Evolutionary conservation across 202 grass and related monocot species (phyloP).

Genomic region (Zoysia matrella): DNA sequence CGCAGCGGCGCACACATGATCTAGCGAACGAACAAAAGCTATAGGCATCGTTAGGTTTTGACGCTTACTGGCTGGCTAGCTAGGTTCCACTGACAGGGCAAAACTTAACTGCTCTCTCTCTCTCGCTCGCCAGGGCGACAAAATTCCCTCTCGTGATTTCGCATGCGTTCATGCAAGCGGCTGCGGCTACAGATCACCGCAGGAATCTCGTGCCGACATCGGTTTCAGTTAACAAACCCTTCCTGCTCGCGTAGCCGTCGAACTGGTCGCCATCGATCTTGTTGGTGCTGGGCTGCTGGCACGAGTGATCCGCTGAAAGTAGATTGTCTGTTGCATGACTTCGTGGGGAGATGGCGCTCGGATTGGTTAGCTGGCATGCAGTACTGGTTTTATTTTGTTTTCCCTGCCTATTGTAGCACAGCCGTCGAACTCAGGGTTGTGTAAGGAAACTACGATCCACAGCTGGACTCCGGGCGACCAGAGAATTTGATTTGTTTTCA

Average conservation of each 20-base stretch:
- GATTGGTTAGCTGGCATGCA: conserved; percentile 38
- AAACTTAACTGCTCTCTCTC: background rate
- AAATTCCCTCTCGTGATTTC: conserved; percentile 36
- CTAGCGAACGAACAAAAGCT: too few relatives aligned
- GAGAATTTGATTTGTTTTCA: background rate
- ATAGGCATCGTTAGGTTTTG: too few relatives aligned
- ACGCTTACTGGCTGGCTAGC: too few relatives aligned
- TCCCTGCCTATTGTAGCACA: background rate
- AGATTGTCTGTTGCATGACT: conserved; percentile 42
- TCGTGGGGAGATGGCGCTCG: background rate
- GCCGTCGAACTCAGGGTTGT: background rate
- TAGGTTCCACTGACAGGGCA: background rate
- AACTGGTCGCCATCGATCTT: background rate
- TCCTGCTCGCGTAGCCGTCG: background rate
- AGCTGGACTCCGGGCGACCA: background rate
- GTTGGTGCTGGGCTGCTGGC: background rate
- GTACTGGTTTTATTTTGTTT: background rate
- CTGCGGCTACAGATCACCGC: background rate
- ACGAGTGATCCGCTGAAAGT: background rate
- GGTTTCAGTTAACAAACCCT: conserved; percentile 39
- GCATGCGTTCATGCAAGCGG: background rate
- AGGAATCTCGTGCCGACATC: conserved; percentile 49
- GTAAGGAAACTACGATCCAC: background rate
- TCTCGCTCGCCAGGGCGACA: background rate
- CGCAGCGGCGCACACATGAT: conserved; percentile 14